Base-by-base conservation (phyloP, 345 rosid genomes). In the Alliaria petiolata region DNA sequence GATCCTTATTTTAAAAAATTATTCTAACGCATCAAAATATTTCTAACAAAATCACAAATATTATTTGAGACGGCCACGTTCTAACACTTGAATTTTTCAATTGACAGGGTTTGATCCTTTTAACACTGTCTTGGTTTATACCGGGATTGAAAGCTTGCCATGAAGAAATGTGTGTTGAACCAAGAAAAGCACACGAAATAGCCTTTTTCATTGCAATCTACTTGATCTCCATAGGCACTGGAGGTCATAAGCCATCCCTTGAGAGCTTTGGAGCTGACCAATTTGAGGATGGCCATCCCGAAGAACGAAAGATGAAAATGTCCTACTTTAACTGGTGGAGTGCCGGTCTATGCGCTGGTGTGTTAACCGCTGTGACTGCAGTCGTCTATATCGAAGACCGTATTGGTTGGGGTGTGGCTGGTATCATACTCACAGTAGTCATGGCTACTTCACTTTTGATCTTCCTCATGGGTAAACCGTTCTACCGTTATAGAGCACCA, bases 231-330 rank as follows among this genome's bases (percentile, higher is more conserved):
- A 52, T 91, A 2, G 97, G 90, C 56, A 95, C 98, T 3, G 99
- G 95, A 54, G 99, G 99, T 26, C 99, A 95, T 76, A 95, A 95
- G 68, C 99, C 99, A 15, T 72, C 96, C 0, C 73, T 91, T 44
- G 97, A 95, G 79, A 95, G 99, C 78, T 95, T 95, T 28, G 99
- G 99, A 63, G 99, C 96, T 3, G 99, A 95, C 70, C 99, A 95
- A 31, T 95, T 95, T 43, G 95, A 95, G 5, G 97, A 95, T 38
- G 86, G 81, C 47, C 89, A 95, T 71, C 4, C 64, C 0, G 56
- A 83, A 43, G 99, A 95, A 72, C 82, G 97, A 31, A 88, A 81
- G 83, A 78, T 85, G 77, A 95, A 91, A 76, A 85, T 89, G 97
- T 91, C 98, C 2, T 93, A 79, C 72, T 93, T 93, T 84, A 93